Percentiles rank a stretch among this genome's conserved stretches.
Conservation (phyloP, 768 basidiomycete genomes). For the Lepiota subincarnata region DNA sequence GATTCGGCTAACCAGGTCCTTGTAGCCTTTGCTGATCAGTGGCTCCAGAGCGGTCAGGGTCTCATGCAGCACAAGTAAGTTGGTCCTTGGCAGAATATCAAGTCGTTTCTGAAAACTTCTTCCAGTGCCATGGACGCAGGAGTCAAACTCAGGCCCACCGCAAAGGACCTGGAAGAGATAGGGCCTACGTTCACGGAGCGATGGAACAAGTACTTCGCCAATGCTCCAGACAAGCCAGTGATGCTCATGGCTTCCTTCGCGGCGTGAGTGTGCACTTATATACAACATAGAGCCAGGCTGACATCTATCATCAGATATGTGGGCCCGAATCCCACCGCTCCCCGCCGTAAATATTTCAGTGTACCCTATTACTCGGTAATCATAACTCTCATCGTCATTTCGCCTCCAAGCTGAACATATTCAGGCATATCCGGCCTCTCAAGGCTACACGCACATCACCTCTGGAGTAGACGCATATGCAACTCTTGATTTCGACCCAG, state of each 20-base stretch:
- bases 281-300: background rate
- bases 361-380: constrained; percentile 18
- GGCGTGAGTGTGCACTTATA: constrained; percentile 27
- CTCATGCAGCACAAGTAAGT: constrained; percentile 52
- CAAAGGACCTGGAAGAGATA: constrained; percentile 45
- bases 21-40: constrained; percentile 21
- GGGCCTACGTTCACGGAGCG: constrained; percentile 42
- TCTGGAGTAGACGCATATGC: constrained; percentile 37
- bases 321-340: constrained; percentile 14
- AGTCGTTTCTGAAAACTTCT: background rate
- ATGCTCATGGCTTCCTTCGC: constrained; percentile 37
- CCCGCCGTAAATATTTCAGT: constrained; percentile 20
- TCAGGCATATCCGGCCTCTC: constrained; percentile 37
- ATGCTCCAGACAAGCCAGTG: constrained; percentile 53
- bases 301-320: constrained; percentile 14
- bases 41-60: constrained; percentile 36
- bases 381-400: background rate
- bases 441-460: constrained; percentile 46
- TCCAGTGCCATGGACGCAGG: constrained; percentile 50
- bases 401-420: background rate
- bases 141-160: constrained; percentile 51
- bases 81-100: no score
- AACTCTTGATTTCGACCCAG: constrained; percentile 40
- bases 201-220: constrained; percentile 49
- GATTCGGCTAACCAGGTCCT: background rate